Evolutionary conservation across 2,329 filamentous ascomycete species (phyloP).

Genomic region (Neocucurbitaria cava): DNA sequence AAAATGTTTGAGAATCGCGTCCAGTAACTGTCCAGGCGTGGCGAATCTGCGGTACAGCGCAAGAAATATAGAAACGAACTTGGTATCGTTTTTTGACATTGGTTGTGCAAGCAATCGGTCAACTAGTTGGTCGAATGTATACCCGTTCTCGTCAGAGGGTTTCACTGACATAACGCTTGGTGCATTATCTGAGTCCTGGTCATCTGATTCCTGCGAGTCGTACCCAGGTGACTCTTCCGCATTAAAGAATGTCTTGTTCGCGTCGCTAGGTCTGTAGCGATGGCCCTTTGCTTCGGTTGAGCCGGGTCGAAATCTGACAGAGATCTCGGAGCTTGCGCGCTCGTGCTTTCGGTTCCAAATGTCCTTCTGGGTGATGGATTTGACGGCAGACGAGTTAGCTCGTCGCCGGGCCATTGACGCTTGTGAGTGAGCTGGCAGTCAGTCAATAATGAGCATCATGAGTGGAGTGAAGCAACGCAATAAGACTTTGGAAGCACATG

Average conservation of each 20-base stretch:
- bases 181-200: constrained; percentile 70
- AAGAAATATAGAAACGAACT: constrained; percentile 87
- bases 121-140: constrained; percentile 65
- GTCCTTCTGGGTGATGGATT: constrained; percentile 49
- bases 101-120: constrained; percentile 84
- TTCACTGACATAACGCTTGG: constrained; percentile 43
- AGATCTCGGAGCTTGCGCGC: constrained; percentile 57
- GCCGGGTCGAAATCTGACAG: constrained; percentile 41
- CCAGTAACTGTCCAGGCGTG: constrained; percentile 77
- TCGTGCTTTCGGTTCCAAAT: constrained; percentile 51
- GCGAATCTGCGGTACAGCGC: constrained; percentile 95
- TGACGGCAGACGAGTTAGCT: constrained; percentile 55
- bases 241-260: constrained; percentile 66
- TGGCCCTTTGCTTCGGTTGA: constrained; percentile 43
- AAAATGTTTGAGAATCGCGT: constrained; percentile 77
- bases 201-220: constrained; percentile 70
- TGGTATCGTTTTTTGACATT: constrained; percentile 84
- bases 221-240: constrained; percentile 75
- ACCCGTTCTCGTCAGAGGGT: constrained; percentile 65
- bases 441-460: constrained; percentile 19
- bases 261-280: constrained; percentile 51
- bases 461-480: background rate
- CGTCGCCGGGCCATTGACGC: constrained; percentile 50
- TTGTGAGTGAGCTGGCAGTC: constrained; percentile 37
- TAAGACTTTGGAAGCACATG: background rate